Conservation (phyloP, 768 basidiomycete genomes). For the Butyriboletus loyo region DNA sequence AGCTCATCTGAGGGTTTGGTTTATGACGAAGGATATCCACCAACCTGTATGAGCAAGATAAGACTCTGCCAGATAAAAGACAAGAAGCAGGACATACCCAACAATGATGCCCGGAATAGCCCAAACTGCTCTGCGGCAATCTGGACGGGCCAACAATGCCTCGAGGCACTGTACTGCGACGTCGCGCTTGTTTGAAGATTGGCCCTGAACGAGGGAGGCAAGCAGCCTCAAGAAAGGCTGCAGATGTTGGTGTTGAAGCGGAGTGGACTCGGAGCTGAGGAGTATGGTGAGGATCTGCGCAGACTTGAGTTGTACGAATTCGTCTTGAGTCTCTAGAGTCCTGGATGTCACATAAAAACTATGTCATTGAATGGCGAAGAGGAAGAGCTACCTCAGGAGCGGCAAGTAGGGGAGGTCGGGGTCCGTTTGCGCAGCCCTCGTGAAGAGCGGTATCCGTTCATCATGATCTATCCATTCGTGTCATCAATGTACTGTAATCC, state of each 20-base stretch:
- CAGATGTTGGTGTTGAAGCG: constrained; percentile 50
- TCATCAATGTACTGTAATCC: background rate
- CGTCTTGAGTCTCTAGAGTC: constrained; percentile 81
- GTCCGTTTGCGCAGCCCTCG: constrained; percentile 57
- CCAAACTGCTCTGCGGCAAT: constrained; percentile 83
- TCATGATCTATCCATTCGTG: constrained; percentile 62
- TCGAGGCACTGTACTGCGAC: constrained; percentile 91
- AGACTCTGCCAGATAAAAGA: background rate
- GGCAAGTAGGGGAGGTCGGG: constrained; percentile 79
- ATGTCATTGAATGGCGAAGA: background rate
- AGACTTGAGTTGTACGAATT: constrained; percentile 91
- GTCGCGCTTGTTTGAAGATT: constrained; percentile 70
- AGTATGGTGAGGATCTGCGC: constrained; percentile 86
- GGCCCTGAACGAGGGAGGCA: constrained; percentile 57
- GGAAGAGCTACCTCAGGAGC: constrained; percentile 57
- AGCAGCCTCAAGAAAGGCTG: constrained; percentile 60
- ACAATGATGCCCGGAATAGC: constrained; percentile 59
- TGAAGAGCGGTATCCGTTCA: constrained; percentile 78
- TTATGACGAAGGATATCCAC: constrained; percentile 79
- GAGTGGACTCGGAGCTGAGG: constrained; percentile 56
- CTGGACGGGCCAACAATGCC: constrained; percentile 74
- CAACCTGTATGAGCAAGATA: constrained; percentile 46
- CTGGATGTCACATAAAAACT: constrained; percentile 39
- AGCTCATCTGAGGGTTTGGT: constrained; percentile 90
- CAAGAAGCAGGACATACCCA: constrained; percentile 45